Base-by-base conservation (phyloP, 768 basidiomycete genomes). In the Galerina sulciceps region DNA sequence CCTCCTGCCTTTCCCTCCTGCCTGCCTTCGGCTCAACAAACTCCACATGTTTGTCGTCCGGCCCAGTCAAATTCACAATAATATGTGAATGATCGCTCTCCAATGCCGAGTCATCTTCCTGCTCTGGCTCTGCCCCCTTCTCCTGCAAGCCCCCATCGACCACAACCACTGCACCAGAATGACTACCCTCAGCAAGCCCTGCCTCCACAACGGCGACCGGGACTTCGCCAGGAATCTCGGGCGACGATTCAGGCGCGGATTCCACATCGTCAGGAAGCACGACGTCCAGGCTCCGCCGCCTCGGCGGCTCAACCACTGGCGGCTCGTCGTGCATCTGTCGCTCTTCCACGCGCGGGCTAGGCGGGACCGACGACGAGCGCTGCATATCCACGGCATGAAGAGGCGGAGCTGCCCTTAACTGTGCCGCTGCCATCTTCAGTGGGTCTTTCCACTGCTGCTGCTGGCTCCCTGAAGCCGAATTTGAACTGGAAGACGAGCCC, bases 311-410 rank as follows among this genome's bases (percentile, higher is more conserved):
- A 20, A 56, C 23, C 11, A 67, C 60, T 15, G 75, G 65, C 3
- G 74, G 74, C 37, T 63, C 65, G 1, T 72, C 71, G 35, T 80
- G 37, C 36, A 22, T 15, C 15, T 51, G 36, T 5, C 49, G 37
- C 77, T 35, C 77, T 75, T 51, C 74, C 56, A 56, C 74, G 68
- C 72, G 15, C 61, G 67, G 63, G 43, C 69, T 76, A 4, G 81
- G 78, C 0, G 87, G 87, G 6, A 89, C 86, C 6, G 86, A 87
- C 2, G 83, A 85, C 17, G 87, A 74, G 22, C 88, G 81, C 22
- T 73, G 81, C 6, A 75, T 74, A 1, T 77, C 78, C 42, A 64
- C 43, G 14, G 56, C 36, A 58, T 59, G 53, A 5, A 45, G 3
- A 34, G 51, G 56, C 8, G 49, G 45, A 34, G 44, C 31, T 4